phyloP scores from a whole-genome alignment of 345 rosid species.

The Tarenaya hassleriana region DNA sequence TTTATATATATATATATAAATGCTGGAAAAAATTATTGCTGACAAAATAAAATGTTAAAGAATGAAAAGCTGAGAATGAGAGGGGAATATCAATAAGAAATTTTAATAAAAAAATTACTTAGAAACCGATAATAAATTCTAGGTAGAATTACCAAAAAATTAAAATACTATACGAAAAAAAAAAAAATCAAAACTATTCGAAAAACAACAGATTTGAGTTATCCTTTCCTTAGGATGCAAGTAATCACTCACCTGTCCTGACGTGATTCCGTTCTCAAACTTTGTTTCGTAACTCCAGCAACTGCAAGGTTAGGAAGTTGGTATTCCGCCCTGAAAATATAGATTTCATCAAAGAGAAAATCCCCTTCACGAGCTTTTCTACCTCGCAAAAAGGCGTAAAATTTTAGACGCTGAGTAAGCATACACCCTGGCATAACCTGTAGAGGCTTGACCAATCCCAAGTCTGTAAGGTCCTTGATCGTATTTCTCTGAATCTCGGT shows the following conservation, averaged over 20 bases:
- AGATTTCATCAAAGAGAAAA: conserved; percentile 5
- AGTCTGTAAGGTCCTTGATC: conserved; percentile 86
- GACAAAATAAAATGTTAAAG: too few relatives aligned
- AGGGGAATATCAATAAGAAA: too few relatives aligned
- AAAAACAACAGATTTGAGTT: too few relatives aligned
- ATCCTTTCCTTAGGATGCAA: too few relatives aligned
- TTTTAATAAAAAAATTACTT: too few relatives aligned
- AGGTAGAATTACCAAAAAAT: too few relatives aligned
- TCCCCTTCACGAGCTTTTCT: conserved; percentile 19
- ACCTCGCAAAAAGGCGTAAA: conserved; percentile 90
- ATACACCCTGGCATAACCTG: conserved; percentile 80
- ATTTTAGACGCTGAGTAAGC: conserved; percentile 94
- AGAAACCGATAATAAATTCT: too few relatives aligned
- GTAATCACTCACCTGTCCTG: conserved; percentile 56
- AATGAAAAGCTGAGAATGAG: too few relatives aligned
- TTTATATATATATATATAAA: too few relatives aligned
- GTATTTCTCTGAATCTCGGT: conserved; percentile 58
- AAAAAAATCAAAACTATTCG: too few relatives aligned
- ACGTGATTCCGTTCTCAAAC: conserved; percentile 89
- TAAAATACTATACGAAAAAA: too few relatives aligned
- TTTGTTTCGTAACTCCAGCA: conserved; percentile 83
- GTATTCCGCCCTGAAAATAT: conserved; percentile 70
- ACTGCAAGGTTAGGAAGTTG: conserved; percentile 95
- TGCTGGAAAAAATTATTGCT: too few relatives aligned
- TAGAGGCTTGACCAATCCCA: conserved; percentile 95